Evolutionary conservation across 2,329 filamentous ascomycete genomes (phyloP).

Genomic region (Diaporthe sp.): DNA sequence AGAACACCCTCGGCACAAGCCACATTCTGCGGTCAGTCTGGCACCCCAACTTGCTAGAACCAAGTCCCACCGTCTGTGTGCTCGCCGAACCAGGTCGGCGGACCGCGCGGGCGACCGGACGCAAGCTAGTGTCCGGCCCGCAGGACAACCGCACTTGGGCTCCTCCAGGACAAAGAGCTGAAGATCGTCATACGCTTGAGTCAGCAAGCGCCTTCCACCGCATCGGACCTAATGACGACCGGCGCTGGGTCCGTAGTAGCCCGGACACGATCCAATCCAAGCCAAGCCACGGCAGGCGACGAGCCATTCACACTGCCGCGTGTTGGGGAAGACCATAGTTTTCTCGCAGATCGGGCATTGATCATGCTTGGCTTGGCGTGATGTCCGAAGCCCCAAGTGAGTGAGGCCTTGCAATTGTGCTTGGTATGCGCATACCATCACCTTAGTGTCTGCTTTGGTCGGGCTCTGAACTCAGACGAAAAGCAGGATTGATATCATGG

Average conservation of each 20-base stretch:
- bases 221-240: not conserved
- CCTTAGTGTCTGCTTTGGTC: not conserved
- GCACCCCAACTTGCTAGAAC: not conserved
- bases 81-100: not conserved
- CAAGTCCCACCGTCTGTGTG: not conserved
- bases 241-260: not conserved
- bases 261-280: not conserved
- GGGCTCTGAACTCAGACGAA: not conserved
- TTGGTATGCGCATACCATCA: not conserved
- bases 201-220: not conserved
- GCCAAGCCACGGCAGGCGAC: not conserved
- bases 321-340: not conserved
- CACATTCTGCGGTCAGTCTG: not conserved
- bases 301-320: not conserved
- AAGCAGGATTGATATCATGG: not conserved
- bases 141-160: not conserved
- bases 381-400: not conserved
- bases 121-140: constrained; percentile 3
- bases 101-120: not conserved
- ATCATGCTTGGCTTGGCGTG: not conserved
- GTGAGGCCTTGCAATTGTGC: not conserved
- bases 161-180: constrained; percentile 5
- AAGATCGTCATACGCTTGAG: constrained; percentile 12
- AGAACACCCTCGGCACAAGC: not conserved
- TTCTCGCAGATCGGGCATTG: not conserved